Evolutionary conservation across 371 early-diverging fungal genomes (phyloP).

Genomic region (Actinomucor elegans): DNA sequence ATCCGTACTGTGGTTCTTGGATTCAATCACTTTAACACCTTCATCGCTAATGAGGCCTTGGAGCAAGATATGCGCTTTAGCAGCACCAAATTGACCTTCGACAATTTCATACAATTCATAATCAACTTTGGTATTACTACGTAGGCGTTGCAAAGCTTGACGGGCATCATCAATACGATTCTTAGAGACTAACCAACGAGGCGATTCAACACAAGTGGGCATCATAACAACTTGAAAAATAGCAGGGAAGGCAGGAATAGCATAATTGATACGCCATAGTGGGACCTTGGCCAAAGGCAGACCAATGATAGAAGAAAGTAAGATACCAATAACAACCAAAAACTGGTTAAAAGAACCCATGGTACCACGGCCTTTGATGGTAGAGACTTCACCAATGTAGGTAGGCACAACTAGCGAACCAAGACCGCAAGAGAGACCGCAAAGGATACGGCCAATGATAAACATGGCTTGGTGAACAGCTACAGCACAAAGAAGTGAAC

Average conservation of each 20-base stretch:
- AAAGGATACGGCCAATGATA: conserved; percentile 73
- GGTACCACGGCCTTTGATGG: conserved; percentile 66
- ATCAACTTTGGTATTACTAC: conserved; percentile 22
- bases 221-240: conserved; percentile 65
- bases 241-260: conserved; percentile 65
- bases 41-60: background rate
- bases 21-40: background rate
- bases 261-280: conserved; percentile 67
- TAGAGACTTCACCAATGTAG: conserved; percentile 82
- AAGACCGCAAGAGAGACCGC: conserved; percentile 81
- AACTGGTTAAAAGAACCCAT: conserved; percentile 40
- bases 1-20: background rate
- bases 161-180: conserved; percentile 57
- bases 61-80: background rate
- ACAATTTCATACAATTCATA: conserved; percentile 22
- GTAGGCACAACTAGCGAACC: conserved; percentile 76
- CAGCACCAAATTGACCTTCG: conserved; percentile 10
- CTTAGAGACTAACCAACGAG: conserved; percentile 65
- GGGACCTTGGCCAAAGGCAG: conserved; percentile 60
- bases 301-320: conserved; percentile 63
- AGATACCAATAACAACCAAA: conserved; percentile 68
- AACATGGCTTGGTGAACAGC: conserved; percentile 59
- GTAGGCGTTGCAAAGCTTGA: conserved; percentile 50
- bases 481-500: conserved; percentile 58
- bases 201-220: conserved; percentile 74